Evolutionary conservation across 2,329 filamentous ascomycete species (phyloP).

Genomic region (Fusarium drepaniforme): DNA sequence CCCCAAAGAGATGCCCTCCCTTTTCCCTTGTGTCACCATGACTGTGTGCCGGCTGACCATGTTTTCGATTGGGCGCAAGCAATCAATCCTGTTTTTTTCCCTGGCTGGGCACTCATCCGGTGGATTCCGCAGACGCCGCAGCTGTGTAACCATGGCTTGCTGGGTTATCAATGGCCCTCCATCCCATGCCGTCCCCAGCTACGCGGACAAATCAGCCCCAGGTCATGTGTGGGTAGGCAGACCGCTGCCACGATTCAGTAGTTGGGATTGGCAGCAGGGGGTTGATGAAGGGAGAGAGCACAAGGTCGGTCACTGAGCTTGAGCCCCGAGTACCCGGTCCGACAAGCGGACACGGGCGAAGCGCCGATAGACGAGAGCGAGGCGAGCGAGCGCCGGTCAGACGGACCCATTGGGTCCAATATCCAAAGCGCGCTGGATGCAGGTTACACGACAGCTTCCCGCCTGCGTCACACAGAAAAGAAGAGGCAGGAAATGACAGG

Average conservation of each 20-base stretch:
- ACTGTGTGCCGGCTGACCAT: constrained; percentile 18
- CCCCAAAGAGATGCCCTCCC: constrained; percentile 3
- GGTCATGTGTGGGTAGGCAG: constrained; percentile 4
- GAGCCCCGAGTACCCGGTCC: neutral
- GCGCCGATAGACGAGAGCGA: neutral
- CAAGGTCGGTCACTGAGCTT: neutral
- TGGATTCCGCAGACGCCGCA: constrained; percentile 20
- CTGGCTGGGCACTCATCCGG: constrained; percentile 11
- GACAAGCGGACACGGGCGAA: constrained; percentile 1
- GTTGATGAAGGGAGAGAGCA: neutral
- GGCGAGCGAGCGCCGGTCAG: constrained; percentile 3
- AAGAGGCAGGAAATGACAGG: constrained; percentile 8
- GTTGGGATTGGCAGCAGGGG: neutral
- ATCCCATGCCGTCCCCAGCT: neutral
- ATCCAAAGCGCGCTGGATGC: constrained; percentile 11
- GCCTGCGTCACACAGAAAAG: constrained; percentile 12
- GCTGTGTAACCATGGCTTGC: constrained; percentile 29
- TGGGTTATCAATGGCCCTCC: constrained; percentile 9
- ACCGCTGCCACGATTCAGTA: constrained; percentile 1
- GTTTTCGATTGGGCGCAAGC: neutral
- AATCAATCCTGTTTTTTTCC: neutral
- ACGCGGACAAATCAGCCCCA: constrained; percentile 1
- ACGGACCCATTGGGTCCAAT: neutral
- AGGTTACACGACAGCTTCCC: constrained; percentile 26
- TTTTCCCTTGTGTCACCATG: constrained; percentile 15